Evolutionary conservation across 176 grass and related monocot genomes (phyloP).

Genomic region (Carex littledalei): DNA sequence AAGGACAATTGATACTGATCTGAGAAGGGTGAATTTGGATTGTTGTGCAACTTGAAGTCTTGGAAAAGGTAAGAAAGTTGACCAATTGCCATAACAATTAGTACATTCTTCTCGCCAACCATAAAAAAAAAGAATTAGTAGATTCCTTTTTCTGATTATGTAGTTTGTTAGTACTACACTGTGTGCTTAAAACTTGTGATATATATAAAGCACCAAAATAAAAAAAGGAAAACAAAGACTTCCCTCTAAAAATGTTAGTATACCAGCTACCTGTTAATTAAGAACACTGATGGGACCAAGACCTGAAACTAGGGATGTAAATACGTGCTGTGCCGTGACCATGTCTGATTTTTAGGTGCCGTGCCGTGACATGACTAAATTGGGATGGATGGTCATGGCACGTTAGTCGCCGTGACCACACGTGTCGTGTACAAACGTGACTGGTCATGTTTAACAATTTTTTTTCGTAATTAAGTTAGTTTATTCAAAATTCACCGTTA

Average conservation of each 20-base stretch:
- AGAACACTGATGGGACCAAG: background rate
- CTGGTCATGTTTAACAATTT: too few relatives aligned
- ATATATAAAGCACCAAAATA: background rate
- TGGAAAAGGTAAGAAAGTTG: conserved; percentile 13
- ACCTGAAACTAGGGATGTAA: too few relatives aligned
- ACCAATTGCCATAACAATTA: background rate
- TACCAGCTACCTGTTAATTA: background rate
- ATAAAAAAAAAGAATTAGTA: too few relatives aligned
- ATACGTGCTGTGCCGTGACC: too few relatives aligned
- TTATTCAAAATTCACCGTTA: too few relatives aligned
- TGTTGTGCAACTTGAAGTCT: background rate
- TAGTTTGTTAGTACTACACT: background rate
- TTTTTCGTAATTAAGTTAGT: too few relatives aligned
- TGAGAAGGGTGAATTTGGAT: background rate
- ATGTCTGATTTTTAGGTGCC: too few relatives aligned
- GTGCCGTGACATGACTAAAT: too few relatives aligned
- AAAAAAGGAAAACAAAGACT: background rate
- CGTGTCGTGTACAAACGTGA: too few relatives aligned
- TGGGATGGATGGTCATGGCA: too few relatives aligned
- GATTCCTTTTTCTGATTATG: background rate
- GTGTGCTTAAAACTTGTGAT: background rate
- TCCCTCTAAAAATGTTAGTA: background rate
- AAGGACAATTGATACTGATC: background rate
- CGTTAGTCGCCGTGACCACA: too few relatives aligned
- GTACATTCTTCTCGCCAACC: too few relatives aligned